These are phyloP conservation scores for Lobosporangium transversale DNA, from an alignment of 192 early-diverging fungal genomes.

Conservation along the genomic window DNA sequence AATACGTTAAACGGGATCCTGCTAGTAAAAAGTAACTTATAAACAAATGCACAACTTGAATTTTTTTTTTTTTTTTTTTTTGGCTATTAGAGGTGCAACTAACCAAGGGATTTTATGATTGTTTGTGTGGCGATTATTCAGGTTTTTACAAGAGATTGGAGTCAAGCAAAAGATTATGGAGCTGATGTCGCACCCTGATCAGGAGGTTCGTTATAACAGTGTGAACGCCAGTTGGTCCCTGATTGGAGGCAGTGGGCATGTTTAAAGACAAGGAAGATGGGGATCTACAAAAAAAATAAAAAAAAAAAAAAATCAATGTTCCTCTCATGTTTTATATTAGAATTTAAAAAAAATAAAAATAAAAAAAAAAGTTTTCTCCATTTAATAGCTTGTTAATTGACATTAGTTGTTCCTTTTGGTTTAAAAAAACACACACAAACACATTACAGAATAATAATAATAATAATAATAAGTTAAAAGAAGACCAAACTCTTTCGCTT, in stretches of 20 bases:
- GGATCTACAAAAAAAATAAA: not conserved
- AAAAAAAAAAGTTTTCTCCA: no score
- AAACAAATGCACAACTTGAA: not conserved
- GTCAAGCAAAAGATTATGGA: constrained; percentile 96
- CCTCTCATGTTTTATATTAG: no score
- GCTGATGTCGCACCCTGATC: constrained; percentile 92
- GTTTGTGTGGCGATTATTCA: constrained; percentile 17
- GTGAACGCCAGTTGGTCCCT: constrained; percentile 48
- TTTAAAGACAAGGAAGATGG: not conserved
- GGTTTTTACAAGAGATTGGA: constrained; percentile 87
- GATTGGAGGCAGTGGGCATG: constrained; percentile 29
- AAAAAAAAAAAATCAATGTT: no score
- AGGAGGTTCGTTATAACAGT: constrained; percentile 86
- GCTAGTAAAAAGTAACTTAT: constrained; percentile 84
- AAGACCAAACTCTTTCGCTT: no score
- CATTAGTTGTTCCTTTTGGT: no score
- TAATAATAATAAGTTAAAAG: no score
- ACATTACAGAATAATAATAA: no score
- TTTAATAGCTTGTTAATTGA: no score
- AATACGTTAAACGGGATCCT: constrained; percentile 89
- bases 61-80: no score
- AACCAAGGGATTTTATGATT: not conserved
- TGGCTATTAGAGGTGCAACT: no score
- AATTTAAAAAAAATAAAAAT: no score
- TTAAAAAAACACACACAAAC: no score